phyloP scores from a whole-genome alignment of 768 basidiomycete species.

The Suillus ampliporus region DNA sequence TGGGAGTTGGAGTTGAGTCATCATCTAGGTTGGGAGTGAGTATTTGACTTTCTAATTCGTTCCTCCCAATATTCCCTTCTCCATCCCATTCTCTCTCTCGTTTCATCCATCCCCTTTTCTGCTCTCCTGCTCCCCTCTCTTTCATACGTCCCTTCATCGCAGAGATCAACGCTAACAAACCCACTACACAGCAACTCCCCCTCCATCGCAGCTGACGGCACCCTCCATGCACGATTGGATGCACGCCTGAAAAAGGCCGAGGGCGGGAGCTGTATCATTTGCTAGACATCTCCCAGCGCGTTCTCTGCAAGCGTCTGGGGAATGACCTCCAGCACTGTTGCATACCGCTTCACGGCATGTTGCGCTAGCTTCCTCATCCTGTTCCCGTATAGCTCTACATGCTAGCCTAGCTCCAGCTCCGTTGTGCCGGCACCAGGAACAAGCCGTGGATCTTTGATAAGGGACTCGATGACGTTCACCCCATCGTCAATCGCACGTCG shows the following conservation, averaged over 20 bases:
- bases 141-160: no score
- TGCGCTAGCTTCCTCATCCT: slow-evolving; percentile 91
- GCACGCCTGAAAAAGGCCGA: slow-evolving; percentile 45
- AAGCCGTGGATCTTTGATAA: slow-evolving; percentile 88
- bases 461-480: slow-evolving; percentile 91
- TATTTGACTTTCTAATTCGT: slow-evolving; percentile 4
- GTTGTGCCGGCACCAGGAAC: slow-evolving; percentile 95
- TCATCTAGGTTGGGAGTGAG: slow-evolving; percentile 60
- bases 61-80: no score
- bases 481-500: slow-evolving; percentile 97
- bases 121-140: not conserved
- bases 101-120: no score
- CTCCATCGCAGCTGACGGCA: slow-evolving; percentile 52
- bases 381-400: slow-evolving; percentile 86
- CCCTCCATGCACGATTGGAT: slow-evolving; percentile 52
- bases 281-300: slow-evolving; percentile 80
- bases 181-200: slow-evolving; percentile 46
- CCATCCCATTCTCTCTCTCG: no score
- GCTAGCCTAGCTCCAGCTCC: slow-evolving; percentile 89
- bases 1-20: slow-evolving; percentile 43
- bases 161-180: not conserved
- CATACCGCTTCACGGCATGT: slow-evolving; percentile 91
- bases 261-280: slow-evolving; percentile 49
- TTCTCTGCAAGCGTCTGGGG: slow-evolving; percentile 95
- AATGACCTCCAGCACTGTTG: slow-evolving; percentile 88